phyloP scores from a whole-genome alignment of 2,329 filamentous ascomycete species.

The Trichoderma breve region DNA sequence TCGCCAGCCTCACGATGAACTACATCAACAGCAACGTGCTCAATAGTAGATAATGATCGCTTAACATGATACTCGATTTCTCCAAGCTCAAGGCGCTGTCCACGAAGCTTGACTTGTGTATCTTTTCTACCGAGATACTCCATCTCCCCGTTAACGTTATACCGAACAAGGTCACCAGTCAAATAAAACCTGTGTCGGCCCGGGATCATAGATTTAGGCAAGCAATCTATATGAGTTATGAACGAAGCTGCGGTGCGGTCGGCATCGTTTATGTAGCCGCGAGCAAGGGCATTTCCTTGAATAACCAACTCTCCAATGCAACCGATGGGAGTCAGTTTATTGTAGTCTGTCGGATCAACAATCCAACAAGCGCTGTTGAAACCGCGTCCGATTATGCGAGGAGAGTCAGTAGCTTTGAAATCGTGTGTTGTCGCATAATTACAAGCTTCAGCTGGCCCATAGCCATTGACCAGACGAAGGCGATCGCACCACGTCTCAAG shows the following conservation, averaged over 20 bases:
- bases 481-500: constrained; percentile 23
- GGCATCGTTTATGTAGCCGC: constrained; percentile 46
- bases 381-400: constrained; percentile 18
- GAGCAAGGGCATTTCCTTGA: constrained; percentile 39
- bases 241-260: constrained; percentile 31
- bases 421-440: constrained; percentile 18
- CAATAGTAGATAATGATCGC: not conserved
- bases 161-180: constrained; percentile 24
- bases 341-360: constrained; percentile 23
- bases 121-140: constrained; percentile 18
- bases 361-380: constrained; percentile 25
- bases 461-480: constrained; percentile 22
- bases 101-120: constrained; percentile 20
- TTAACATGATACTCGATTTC: constrained; percentile 20
- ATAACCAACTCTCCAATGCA: constrained; percentile 27
- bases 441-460: constrained; percentile 24
- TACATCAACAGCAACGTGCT: constrained; percentile 14
- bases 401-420: constrained; percentile 2
- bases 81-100: constrained; percentile 20
- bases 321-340: constrained; percentile 24
- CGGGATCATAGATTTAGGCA: constrained; percentile 21
- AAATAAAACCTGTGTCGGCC: constrained; percentile 24
- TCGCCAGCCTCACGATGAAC: not conserved
- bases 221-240: constrained; percentile 25
- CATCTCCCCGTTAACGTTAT: not conserved